These are phyloP conservation scores for Suillus weaverae DNA, from an alignment of 768 basidiomycete species.

Conservation along the genomic window DNA sequence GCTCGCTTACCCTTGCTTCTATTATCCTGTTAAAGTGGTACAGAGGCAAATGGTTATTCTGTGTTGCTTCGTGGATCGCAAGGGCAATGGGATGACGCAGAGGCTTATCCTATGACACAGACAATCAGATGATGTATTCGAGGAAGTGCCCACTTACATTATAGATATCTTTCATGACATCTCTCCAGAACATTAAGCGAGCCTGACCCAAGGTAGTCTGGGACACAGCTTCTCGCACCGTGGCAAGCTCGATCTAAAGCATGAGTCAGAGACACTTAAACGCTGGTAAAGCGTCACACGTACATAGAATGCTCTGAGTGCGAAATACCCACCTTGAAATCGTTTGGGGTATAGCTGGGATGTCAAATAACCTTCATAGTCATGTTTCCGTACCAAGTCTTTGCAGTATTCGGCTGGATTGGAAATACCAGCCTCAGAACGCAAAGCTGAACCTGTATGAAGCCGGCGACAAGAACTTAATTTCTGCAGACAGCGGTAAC, in stretches of 20 bases:
- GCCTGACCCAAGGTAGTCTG: conserved; percentile 76
- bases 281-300: conserved; percentile 30
- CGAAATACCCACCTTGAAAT: conserved; percentile 69
- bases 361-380: conserved; percentile 77
- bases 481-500: conserved; percentile 13
- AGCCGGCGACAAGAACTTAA: conserved; percentile 13
- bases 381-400: conserved; percentile 70
- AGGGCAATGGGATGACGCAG: conserved; percentile 81
- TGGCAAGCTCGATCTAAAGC: conserved; percentile 73
- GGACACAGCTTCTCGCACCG: conserved; percentile 73
- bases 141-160: conserved; percentile 47
- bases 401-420: conserved; percentile 66
- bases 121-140: conserved; percentile 15
- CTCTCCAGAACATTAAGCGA: conserved; percentile 86
- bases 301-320: conserved; percentile 82
- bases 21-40: conserved; percentile 85
- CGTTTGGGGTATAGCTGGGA: conserved; percentile 71
- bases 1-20: conserved; percentile 69
- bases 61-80: conserved; percentile 61
- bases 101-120: conserved; percentile 58
- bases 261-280: conserved; percentile 12
- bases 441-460: conserved; percentile 11
- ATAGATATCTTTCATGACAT: conserved; percentile 66
- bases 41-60: conserved; percentile 50
- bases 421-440: conserved; percentile 22